Evolutionary conservation across 257 asterid species (phyloP).

Genomic region (Dorcoceras hygrometricum): DNA sequence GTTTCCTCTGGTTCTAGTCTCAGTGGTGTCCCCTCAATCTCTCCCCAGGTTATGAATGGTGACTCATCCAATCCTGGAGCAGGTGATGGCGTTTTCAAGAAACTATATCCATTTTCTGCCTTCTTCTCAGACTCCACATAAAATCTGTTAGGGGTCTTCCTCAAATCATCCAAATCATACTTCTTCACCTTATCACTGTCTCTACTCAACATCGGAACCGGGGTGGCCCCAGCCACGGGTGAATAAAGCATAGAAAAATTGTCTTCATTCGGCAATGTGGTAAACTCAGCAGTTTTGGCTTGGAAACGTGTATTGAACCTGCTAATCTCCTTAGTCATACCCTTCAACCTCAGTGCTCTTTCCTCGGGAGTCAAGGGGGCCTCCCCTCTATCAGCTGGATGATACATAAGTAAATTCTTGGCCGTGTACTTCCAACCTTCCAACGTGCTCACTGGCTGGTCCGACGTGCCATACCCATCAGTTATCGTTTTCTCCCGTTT

Average conservation of each 20-base stretch:
- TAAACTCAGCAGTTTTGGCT: constrained; percentile 51
- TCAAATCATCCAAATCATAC: constrained; percentile 89
- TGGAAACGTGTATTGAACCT: constrained; percentile 75
- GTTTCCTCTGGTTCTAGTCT: constrained; percentile 92
- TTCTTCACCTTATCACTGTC: constrained; percentile 58
- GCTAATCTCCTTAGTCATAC: constrained; percentile 72
- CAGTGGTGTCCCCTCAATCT: constrained; percentile 91
- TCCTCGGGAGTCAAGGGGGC: constrained; percentile 71
- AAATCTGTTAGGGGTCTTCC: constrained; percentile 69
- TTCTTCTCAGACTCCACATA: constrained; percentile 73
- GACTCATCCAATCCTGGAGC: constrained; percentile 91
- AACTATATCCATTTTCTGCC: constrained; percentile 85
- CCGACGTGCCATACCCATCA: constrained; percentile 89
- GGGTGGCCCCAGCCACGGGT: constrained; percentile 73
- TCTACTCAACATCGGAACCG: constrained; percentile 50
- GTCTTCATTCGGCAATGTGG: constrained; percentile 42
- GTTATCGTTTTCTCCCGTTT: constrained; percentile 55
- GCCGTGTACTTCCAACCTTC: constrained; percentile 88
- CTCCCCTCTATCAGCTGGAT: constrained; percentile 90
- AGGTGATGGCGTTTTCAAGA: constrained; percentile 93
- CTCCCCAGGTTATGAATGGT: constrained; percentile 95
- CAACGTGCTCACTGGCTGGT: constrained; percentile 70
- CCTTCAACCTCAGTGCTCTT: constrained; percentile 64
- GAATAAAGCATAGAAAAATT: constrained; percentile 63
- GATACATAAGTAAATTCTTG: constrained; percentile 85